Evolutionary conservation across 164 flowering plant species (phyloP).

Genomic region (Aristolochia contorta): DNA sequence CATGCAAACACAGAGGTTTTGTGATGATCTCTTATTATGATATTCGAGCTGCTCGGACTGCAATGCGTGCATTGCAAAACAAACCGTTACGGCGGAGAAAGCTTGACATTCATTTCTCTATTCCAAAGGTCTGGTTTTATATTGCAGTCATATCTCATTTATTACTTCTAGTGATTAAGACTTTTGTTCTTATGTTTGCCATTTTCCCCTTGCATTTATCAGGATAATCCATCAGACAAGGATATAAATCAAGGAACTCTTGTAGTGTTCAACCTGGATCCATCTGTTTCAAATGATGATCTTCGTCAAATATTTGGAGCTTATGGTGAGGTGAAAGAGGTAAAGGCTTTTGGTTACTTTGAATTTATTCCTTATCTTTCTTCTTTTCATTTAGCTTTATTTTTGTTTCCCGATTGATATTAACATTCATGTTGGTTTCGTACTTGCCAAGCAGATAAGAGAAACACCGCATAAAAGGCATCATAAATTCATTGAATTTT

Average conservation of each 20-base stretch:
- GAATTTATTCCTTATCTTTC: neutral
- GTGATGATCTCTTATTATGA: slow-evolving; percentile 99
- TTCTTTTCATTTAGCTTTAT: neutral
- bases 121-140: slow-evolving; percentile 65
- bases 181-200: neutral
- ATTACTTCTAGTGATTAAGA: neutral
- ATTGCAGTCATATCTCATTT: neutral
- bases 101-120: slow-evolving; percentile 97
- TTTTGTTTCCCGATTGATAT: neutral
- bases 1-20: slow-evolving; percentile 98
- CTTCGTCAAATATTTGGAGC: slow-evolving; percentile 82
- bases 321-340: slow-evolving; percentile 97
- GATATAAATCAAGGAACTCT: slow-evolving; percentile 96
- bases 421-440: neutral
- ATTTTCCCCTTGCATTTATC: slow-evolving; percentile 6
- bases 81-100: slow-evolving; percentile 91
- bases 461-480: slow-evolving; percentile 97
- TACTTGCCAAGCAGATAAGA: slow-evolving; percentile 56
- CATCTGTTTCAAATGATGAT: slow-evolving; percentile 88
- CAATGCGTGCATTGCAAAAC: slow-evolving; percentile 92
- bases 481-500: slow-evolving; percentile 92
- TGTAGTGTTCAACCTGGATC: slow-evolving; percentile 90
- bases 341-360: slow-evolving; percentile 12
- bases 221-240: slow-evolving; percentile 98
- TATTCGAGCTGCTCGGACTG: slow-evolving; percentile 91